Conservation (phyloP, 2,329 filamentous ascomycete genomes). For the Fusarium dlaminii region DNA sequence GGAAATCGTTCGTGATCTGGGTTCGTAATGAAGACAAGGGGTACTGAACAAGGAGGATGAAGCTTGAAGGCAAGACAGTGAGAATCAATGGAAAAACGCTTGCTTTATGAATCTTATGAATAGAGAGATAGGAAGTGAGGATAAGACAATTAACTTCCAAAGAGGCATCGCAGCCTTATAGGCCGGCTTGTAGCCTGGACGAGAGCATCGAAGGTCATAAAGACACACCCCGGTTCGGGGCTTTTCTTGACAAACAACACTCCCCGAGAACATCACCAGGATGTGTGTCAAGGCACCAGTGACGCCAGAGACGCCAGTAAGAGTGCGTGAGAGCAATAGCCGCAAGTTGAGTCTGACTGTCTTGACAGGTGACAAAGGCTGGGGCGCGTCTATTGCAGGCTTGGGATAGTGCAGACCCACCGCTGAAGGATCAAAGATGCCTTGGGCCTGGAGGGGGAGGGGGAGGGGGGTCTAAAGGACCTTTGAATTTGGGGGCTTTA, state of each 20-base stretch:
- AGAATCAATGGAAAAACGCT: slow-evolving; percentile 12
- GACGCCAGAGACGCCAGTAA: slow-evolving; percentile 43
- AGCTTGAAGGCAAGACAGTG: background rate
- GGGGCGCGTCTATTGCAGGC: slow-evolving; percentile 44
- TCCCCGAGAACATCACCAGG: slow-evolving; percentile 26
- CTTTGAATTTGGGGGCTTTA: slow-evolving; percentile 37
- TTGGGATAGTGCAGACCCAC: slow-evolving; percentile 41
- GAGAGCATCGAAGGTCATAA: slow-evolving; percentile 26
- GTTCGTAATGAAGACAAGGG: background rate
- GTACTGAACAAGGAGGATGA: slow-evolving; percentile 18
- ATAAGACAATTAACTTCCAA: slow-evolving; percentile 44
- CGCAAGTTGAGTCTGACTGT: slow-evolving; percentile 46
- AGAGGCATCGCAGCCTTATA: slow-evolving; percentile 67
- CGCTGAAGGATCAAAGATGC: slow-evolving; percentile 39
- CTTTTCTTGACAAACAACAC: slow-evolving; percentile 20
- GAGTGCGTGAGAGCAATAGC: slow-evolving; percentile 42
- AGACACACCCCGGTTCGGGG: slow-evolving; percentile 32
- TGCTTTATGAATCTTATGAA: slow-evolving; percentile 28
- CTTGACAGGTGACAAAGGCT: slow-evolving; percentile 46
- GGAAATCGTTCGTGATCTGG: background rate
- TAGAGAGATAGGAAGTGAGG: slow-evolving; percentile 34
- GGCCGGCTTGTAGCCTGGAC: slow-evolving; percentile 46
- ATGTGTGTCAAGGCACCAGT: slow-evolving; percentile 44
- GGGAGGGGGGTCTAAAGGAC: slow-evolving; percentile 22
- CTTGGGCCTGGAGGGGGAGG: slow-evolving; percentile 33